These are phyloP conservation scores for Ustilago xerochloae DNA, from an alignment of 1,284 basidiomycete genomes.

Conservation along the genomic window DNA sequence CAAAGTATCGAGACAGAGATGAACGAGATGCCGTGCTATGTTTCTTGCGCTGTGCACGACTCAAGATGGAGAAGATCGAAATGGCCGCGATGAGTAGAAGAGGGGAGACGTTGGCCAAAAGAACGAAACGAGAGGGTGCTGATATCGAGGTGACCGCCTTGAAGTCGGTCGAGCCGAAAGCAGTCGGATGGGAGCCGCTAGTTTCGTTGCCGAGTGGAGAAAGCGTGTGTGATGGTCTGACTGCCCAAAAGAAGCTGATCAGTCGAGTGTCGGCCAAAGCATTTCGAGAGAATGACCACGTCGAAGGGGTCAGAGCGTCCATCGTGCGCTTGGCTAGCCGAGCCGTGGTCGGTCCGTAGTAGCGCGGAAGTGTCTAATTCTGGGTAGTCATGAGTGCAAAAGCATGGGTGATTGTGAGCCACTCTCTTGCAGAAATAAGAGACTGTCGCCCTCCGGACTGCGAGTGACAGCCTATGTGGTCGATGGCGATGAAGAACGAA, in stretches of 20 bases:
- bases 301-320: not conserved
- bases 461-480: too few species aligned
- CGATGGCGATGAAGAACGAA: too few species aligned
- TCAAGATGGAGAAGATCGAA: not conserved
- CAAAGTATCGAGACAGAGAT: conserved; percentile 16
- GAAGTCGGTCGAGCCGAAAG: not conserved
- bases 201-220: not conserved
- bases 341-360: not conserved
- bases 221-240: not conserved
- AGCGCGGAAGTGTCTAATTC: too few species aligned
- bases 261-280: conserved; percentile 10
- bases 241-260: conserved; percentile 5
- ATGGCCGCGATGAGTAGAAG: conserved; percentile 5
- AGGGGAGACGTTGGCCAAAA: conserved; percentile 4
- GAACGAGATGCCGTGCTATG: not conserved
- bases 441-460: too few species aligned
- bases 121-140: not conserved
- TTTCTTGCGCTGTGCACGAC: not conserved
- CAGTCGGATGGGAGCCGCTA: not conserved
- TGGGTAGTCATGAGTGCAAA: too few species aligned
- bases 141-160: not conserved
- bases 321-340: not conserved
- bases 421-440: too few species aligned
- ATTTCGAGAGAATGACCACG: not conserved
- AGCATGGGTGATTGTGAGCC: too few species aligned